These are phyloP conservation scores for Mucor piriformis DNA, from an alignment of 371 early-diverging fungal species.

Conservation along the genomic window DNA sequence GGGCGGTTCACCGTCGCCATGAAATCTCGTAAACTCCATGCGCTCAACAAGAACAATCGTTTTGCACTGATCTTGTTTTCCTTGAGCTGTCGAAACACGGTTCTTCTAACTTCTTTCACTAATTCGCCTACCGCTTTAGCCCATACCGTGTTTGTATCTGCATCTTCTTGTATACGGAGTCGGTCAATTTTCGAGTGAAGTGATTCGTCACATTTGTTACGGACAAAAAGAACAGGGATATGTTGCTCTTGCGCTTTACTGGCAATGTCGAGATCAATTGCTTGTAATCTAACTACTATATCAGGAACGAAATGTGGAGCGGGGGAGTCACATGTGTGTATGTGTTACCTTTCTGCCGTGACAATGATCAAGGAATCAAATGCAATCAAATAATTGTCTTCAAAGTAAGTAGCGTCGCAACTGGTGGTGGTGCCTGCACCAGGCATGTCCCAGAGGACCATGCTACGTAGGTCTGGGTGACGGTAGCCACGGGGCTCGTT, in stretches of 20 bases:
- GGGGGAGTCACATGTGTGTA: no score
- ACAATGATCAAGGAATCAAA: constrained; percentile 56
- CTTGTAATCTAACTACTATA: constrained; percentile 29
- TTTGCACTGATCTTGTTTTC: constrained; percentile 35
- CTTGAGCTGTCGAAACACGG: constrained; percentile 38
- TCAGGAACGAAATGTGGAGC: not conserved
- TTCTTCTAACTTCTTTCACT: constrained; percentile 39
- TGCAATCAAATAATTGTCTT: constrained; percentile 47
- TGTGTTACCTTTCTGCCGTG: constrained; percentile 40
- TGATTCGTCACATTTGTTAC: constrained; percentile 52
- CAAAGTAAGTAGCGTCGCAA: constrained; percentile 41
- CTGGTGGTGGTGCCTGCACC: constrained; percentile 42
- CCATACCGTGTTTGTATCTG: constrained; percentile 25
- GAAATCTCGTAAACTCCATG: constrained; percentile 46
- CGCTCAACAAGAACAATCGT: constrained; percentile 41
- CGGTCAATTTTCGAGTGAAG: constrained; percentile 40
- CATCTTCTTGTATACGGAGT: constrained; percentile 11
- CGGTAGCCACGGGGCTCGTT: constrained; percentile 41
- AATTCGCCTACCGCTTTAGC: constrained; percentile 45
- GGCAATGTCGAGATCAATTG: constrained; percentile 43
- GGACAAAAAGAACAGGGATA: constrained; percentile 47
- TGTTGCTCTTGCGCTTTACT: constrained; percentile 36
- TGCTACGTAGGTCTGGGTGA: constrained; percentile 43
- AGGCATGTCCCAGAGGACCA: constrained; percentile 56
- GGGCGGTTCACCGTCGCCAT: constrained; percentile 24